phyloP scores from a whole-genome alignment of 495 filamentous ascomycete genomes.

The Gamarada debralockiae region DNA sequence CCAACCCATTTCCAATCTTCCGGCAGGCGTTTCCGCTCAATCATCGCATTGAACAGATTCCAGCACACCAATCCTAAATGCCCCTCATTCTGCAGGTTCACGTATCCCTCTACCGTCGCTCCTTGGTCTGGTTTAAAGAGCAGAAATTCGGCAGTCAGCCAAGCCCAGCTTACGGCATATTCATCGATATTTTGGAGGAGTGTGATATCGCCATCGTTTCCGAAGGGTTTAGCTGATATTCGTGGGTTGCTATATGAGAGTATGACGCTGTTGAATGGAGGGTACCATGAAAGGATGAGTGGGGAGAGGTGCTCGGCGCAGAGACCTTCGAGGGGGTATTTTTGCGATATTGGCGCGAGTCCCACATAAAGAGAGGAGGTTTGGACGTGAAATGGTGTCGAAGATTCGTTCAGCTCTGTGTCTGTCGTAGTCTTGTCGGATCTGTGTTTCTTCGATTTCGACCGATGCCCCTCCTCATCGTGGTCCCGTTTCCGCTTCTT shows the following conservation, averaged over 20 bases:
- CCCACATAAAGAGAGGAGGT: constrained; percentile 68
- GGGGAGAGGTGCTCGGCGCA: constrained; percentile 75
- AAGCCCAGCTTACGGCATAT: constrained; percentile 64
- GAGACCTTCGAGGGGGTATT: constrained; percentile 58
- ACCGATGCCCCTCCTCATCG: constrained; percentile 37
- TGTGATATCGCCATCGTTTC: constrained; percentile 30
- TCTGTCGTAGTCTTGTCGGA: constrained; percentile 15
- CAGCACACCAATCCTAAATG: constrained; percentile 67
- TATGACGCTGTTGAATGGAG: constrained; percentile 65
- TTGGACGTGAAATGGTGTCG: constrained; percentile 54
- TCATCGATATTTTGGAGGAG: constrained; percentile 57
- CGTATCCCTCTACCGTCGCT: constrained; percentile 56
- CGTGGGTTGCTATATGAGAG: constrained; percentile 63
- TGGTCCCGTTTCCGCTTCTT: constrained; percentile 54
- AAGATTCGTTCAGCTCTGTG: not conserved
- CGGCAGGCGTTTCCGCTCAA: constrained; percentile 63
- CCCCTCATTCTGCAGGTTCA: constrained; percentile 69
- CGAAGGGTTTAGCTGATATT: constrained; percentile 34
- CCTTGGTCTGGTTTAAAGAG: constrained; percentile 61
- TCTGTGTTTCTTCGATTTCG: constrained; percentile 44
- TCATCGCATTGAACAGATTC: constrained; percentile 72
- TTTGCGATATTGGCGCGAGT: constrained; percentile 61
- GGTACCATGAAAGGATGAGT: constrained; percentile 69
- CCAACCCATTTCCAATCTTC: constrained; percentile 59
- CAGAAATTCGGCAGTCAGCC: constrained; percentile 70